phyloP scores from a whole-genome alignment of 176 grass and related monocot genomes.

The Phragmites australis region DNA sequence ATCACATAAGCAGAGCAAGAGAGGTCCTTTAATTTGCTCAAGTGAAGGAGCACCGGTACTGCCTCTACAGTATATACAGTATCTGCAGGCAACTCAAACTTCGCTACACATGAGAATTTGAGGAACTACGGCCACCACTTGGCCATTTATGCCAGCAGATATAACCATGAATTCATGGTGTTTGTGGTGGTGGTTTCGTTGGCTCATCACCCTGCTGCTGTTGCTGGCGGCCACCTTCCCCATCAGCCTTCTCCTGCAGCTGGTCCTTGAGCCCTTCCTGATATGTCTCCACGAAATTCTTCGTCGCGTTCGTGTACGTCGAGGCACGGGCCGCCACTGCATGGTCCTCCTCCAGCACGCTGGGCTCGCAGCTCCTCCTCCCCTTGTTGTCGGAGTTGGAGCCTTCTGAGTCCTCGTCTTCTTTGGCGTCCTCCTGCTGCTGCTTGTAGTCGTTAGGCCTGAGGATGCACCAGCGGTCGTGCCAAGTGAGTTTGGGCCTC shows the following conservation, averaged over 20 bases:
- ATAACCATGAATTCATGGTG: neutral
- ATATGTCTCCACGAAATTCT: constrained; percentile 42
- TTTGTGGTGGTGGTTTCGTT: neutral
- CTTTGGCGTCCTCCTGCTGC: constrained; percentile 3
- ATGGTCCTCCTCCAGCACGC: constrained; percentile 35
- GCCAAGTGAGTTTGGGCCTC: constrained; percentile 43
- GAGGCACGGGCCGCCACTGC: neutral
- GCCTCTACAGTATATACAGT: too few relatives aligned
- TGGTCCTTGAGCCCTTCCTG: constrained; percentile 44
- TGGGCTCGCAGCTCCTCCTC: constrained; percentile 14
- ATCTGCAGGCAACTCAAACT: too few relatives aligned
- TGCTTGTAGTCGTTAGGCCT: constrained; percentile 57
- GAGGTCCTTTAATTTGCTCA: too few relatives aligned
- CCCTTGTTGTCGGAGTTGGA: neutral
- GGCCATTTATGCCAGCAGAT: neutral
- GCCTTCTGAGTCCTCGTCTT: neutral
- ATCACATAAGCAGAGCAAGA: neutral
- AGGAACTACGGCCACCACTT: too few relatives aligned
- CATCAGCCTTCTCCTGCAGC: constrained; percentile 38
- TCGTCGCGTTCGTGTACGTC: constrained; percentile 37
- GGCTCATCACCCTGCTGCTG: neutral
- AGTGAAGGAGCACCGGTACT: too few relatives aligned
- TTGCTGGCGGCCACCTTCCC: neutral
- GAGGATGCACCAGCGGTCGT: constrained; percentile 54
- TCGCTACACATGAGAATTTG: too few relatives aligned